Conservation (phyloP, 75 land plant genomes). For the Picea glauca region DNA sequence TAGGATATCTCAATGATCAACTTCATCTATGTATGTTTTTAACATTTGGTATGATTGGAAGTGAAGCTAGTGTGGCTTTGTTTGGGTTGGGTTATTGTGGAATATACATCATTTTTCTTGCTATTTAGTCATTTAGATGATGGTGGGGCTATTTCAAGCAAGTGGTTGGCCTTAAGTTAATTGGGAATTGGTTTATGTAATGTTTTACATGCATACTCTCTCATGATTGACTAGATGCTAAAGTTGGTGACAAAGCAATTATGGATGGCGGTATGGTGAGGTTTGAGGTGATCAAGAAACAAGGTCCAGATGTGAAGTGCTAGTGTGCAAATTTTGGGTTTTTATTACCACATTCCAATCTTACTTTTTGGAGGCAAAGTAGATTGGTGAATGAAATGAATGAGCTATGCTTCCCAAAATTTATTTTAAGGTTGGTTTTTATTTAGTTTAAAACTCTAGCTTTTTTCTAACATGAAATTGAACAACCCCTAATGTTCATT, state of each 20-base stretch:
- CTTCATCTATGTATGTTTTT: slow-evolving; percentile 55
- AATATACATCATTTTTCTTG: slow-evolving; percentile 62
- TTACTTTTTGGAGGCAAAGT: slow-evolving; percentile 34
- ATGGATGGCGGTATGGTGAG: slow-evolving; percentile 32
- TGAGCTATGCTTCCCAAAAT: slow-evolving; percentile 22
- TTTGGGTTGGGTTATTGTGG: slow-evolving; percentile 71
- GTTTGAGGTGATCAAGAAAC: slow-evolving; percentile 27
- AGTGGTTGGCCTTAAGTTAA: slow-evolving; percentile 89
- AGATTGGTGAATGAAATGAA: slow-evolving; percentile 16
- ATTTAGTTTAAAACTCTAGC: neutral
- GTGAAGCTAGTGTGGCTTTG: slow-evolving; percentile 52
- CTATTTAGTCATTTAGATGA: slow-evolving; percentile 56
- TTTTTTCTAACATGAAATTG: neutral
- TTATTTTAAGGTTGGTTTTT: slow-evolving; percentile 14
- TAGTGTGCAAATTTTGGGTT: slow-evolving; percentile 26
- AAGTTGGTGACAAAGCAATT: slow-evolving; percentile 28
- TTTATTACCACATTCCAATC: slow-evolving; percentile 27
- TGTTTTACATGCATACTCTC: neutral
- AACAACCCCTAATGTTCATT: neutral
- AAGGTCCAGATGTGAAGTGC: slow-evolving; percentile 26
- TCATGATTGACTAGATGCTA: slow-evolving; percentile 12
- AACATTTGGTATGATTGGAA: slow-evolving; percentile 76
- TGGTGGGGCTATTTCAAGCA: slow-evolving; percentile 77
- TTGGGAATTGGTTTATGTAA: slow-evolving; percentile 62
- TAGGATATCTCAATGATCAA: slow-evolving; percentile 72